A percentile compares a stretch with the other conserved stretches of the same genome.
phyloP scores from a whole-genome alignment of 345 rosid genomes.

The Reutealis trisperma region DNA sequence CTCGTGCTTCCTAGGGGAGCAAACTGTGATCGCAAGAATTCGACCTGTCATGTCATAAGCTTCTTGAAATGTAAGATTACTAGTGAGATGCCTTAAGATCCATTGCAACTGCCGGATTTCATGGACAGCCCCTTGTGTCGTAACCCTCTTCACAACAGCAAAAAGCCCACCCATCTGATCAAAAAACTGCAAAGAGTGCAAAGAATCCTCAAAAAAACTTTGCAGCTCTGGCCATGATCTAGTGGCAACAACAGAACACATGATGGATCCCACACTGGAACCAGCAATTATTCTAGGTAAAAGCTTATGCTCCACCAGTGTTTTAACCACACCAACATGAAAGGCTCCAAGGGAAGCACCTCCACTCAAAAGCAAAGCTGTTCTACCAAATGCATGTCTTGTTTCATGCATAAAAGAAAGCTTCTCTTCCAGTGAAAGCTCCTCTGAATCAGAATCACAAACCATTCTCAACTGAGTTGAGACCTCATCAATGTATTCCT shows the following conservation, averaged over 20 bases:
- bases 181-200: constrained; percentile 79
- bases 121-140: constrained; percentile 88
- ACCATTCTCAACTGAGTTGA: constrained; percentile 93
- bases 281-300: constrained; percentile 92
- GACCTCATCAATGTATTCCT: constrained; percentile 93
- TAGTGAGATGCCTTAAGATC: constrained; percentile 84
- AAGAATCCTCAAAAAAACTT: constrained; percentile 81
- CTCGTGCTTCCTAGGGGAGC: constrained; percentile 98
- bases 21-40: constrained; percentile 90
- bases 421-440: constrained; percentile 92
- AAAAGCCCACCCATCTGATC: constrained; percentile 93
- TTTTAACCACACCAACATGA: constrained; percentile 88
- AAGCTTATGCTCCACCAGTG: constrained; percentile 88
- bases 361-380: constrained; percentile 97
- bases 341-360: constrained; percentile 98
- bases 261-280: constrained; percentile 95
- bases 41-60: constrained; percentile 97
- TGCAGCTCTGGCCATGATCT: constrained; percentile 98
- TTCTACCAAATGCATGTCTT: constrained; percentile 94
- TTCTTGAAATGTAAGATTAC: constrained; percentile 97
- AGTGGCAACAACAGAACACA: constrained; percentile 82
- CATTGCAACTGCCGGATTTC: constrained; percentile 88
- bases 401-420: constrained; percentile 97
- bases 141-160: constrained; percentile 77
- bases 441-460: constrained; percentile 80